Percentiles rank a stretch among this genome's conserved stretches.
Conservation (phyloP, 805 yeast genomes). For the Saturnispora serradocipensis region DNA sequence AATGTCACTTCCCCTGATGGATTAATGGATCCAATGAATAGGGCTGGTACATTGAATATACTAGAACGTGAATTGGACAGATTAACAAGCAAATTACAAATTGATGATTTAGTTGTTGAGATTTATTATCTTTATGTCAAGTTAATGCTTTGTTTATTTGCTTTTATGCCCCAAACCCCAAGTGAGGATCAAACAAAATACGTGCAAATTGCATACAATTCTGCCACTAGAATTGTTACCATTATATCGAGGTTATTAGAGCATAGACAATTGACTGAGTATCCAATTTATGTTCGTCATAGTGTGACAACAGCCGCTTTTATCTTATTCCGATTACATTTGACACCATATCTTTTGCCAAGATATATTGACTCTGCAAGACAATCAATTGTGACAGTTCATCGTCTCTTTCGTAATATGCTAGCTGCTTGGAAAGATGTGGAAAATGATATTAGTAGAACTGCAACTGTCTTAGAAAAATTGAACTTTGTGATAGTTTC, state of each 20-base stretch:
- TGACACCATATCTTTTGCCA: constrained; percentile 64
- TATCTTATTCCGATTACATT: constrained; percentile 68
- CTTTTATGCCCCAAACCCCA: constrained; percentile 85
- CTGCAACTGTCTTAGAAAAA: constrained; percentile 85
- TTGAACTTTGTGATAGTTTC: constrained; percentile 79
- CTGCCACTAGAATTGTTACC: constrained; percentile 77
- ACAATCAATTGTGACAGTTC: constrained; percentile 89
- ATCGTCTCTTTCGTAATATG: constrained; percentile 78
- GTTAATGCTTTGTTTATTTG: constrained; percentile 77
- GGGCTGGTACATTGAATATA: constrained; percentile 73
- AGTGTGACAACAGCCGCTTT: constrained; percentile 76
- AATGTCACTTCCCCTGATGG: constrained; percentile 85
- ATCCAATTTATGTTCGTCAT: constrained; percentile 81
- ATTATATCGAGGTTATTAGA: constrained; percentile 64
- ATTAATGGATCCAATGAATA: constrained; percentile 67
- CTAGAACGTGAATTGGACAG: constrained; percentile 72
- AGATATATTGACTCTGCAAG: constrained; percentile 81
- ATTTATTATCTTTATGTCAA: constrained; percentile 71
- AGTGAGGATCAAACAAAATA: constrained; percentile 78
- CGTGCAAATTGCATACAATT: constrained; percentile 69
- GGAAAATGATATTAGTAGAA: constrained; percentile 82
- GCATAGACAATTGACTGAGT: constrained; percentile 61
- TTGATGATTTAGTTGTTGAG: constrained; percentile 63
- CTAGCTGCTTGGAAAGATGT: constrained; percentile 86
- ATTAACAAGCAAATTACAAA: constrained; percentile 53